phyloP scores from a whole-genome alignment of 75 land plant species.

The Pinus tabuliformis region DNA sequence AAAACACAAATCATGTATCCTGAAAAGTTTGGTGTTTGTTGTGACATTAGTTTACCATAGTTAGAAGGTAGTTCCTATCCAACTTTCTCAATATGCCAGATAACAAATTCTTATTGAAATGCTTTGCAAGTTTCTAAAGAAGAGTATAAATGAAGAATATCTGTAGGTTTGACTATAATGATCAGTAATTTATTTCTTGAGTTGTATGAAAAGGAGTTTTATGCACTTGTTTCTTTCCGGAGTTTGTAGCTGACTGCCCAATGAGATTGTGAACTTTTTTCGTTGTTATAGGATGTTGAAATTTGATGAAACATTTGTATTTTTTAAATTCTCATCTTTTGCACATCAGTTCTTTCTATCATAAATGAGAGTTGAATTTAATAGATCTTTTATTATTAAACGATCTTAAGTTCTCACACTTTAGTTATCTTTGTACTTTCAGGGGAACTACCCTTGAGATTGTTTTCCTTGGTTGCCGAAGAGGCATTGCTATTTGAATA shows the following conservation, averaged over 20 bases:
- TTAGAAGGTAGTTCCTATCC: not conserved
- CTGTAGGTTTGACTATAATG: not conserved
- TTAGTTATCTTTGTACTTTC: conserved; percentile 77
- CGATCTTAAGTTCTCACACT: conserved; percentile 81
- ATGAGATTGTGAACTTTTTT: not conserved
- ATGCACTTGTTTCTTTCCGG: not conserved
- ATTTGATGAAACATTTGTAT: not conserved
- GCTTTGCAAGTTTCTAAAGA: not conserved
- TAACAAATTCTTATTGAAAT: not conserved
- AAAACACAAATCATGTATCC: not conserved
- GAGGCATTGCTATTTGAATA: conserved; percentile 50
- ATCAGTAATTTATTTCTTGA: not conserved
- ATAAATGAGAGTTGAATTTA: not conserved
- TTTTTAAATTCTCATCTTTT: not conserved
- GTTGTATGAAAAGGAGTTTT: not conserved
- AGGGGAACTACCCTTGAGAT: conserved; percentile 56
- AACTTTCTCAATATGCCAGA: not conserved
- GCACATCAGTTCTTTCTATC: not conserved
- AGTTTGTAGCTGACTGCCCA: not conserved
- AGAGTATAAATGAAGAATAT: not conserved
- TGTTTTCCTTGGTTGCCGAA: conserved; percentile 91
- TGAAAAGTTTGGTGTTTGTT: not conserved
- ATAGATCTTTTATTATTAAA: not conserved
- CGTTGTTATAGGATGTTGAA: not conserved
- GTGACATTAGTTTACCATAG: not conserved